Evolutionary conservation across 169 alveolate genomes (phyloP), one percentile per base, ranked within the genome.

Genomic region (Cryptosporidium canis): DNA sequence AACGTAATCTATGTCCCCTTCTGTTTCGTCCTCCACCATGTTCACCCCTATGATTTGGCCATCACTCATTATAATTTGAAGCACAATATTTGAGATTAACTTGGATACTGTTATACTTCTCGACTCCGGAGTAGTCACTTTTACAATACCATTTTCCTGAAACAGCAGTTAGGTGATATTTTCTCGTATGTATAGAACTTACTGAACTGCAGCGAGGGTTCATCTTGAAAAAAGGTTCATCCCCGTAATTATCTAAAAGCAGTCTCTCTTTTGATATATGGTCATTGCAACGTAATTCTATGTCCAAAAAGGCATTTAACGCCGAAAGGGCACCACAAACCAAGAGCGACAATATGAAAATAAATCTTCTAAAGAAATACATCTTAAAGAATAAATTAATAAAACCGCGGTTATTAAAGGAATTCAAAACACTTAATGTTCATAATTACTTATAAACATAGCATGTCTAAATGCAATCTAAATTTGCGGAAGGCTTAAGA

Each of bases 141-240:
- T 58, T 24, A 77, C 63, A 29, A n/a, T 61, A 77, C 18, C 63
- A 37, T 35, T 61, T 16, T 27, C 9, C 87, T 77, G n/a, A 43
- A 77, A 58, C 27, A 45, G 31, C 33, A 3, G 48, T 41, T 21
- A 51, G 7, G 12, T 1, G 0, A 63, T n/a, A 8, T 35, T 27
- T 63, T 3, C 2, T 3, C 29, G 31, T 27, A 31, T 3, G 39
- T n/a, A n/a, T 5, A 35, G 12, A 77, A 41, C 87, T 58, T 77
- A 77, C 87, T n/a, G 72, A 55, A 41, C 29, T 11, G 41, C 72
- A 77, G 2, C 14, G 11, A 51, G 18, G 27, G 41, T 16, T 65
- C 12, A 41, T 41, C 18, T 39, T 61, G 0, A 55, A 58, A 58
- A 41, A 63, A 35, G 87, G 63, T 61, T 16, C 24, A 21, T 31